Evolutionary conservation across 2,329 filamentous ascomycete genomes (phyloP), one percentile per base, ranked within the genome.

Genomic region (Aspergillaceae sp.): DNA sequence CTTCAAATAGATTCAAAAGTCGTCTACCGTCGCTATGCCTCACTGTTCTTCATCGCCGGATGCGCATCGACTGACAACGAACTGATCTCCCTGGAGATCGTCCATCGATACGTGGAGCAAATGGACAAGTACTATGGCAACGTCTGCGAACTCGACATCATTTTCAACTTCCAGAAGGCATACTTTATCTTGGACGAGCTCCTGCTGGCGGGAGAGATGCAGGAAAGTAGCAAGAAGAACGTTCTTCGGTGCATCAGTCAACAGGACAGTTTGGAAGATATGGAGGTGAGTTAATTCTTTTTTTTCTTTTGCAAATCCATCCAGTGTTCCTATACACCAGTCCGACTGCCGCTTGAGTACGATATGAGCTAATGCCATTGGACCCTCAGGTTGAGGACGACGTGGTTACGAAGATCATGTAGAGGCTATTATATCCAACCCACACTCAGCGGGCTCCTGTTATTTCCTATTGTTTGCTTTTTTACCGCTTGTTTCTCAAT

Each of bases 121-220:
- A 98, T 98, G 92, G 92, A 98, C 78, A 98, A 98, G 70, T 98
- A 98, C 75, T 98, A 97, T 70, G 92, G 92, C 69, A 98, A 98
- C 69, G 92, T 98, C 49, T 98, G 92, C 82, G 92, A 98, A 74
- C 80, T 98, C 54, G 90, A 97, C 69, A 96, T 97, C 71, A 98
- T 98, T 69, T 98, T 98, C 80, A 97, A 95, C 67, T 98, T 98
- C 69, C 94, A 95, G 59, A 98, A 98, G 71, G 92, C 92, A 49
- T 98, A 98, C 71, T 98, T 97, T 71, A 98, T 98, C 57, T 81
- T 98, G 41, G 92, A 98, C 66, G 92, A 98, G 73, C 79, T 98
- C 51, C 76, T 98, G 55, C 77, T 98, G 56, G 92, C 92, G 4
- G 92, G 92, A 50, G 92, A 98, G 70, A 82, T 98, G 73, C 92